Evolutionary conservation across 257 asterid species (phyloP).

Genomic region (Plantago ovata): DNA sequence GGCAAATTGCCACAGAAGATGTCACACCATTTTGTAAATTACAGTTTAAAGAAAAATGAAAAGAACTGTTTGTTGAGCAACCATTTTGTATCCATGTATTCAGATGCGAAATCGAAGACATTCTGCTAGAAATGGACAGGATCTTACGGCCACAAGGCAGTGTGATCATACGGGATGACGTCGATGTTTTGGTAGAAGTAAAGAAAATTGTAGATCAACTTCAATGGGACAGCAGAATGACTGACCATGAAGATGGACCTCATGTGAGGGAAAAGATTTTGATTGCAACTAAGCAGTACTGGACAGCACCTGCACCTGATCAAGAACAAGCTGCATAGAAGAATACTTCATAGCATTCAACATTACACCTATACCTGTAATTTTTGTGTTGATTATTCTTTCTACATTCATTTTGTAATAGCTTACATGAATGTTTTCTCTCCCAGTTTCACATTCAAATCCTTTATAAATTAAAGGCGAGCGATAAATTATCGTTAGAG

Average conservation of each 20-base stretch:
- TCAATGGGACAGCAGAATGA: conserved; percentile 76
- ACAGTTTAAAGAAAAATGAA: too few relatives aligned
- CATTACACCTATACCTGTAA: not conserved
- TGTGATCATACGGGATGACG: conserved; percentile 76
- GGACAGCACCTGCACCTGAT: conserved; percentile 67
- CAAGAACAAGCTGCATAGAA: conserved; percentile 11
- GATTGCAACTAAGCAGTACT: conserved; percentile 70
- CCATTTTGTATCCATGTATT: not conserved
- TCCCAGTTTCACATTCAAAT: not conserved
- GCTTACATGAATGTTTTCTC: not conserved
- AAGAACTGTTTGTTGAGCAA: not conserved
- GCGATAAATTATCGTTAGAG: not conserved
- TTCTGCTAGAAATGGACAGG: conserved; percentile 82
- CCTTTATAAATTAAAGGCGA: not conserved
- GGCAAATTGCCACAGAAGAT: too few relatives aligned
- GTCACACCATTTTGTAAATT: too few relatives aligned
- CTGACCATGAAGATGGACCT: conserved; percentile 86
- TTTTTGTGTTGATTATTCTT: conserved; percentile 7
- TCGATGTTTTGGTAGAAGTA: conserved; percentile 57
- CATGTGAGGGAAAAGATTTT: conserved; percentile 76
- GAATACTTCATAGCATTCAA: not conserved
- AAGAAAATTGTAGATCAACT: conserved; percentile 63
- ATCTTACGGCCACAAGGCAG: conserved; percentile 80
- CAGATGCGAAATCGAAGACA: conserved; percentile 78
- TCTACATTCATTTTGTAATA: conserved; percentile 3